Conservation (phyloP, 1,284 basidiomycete species). For the Marasmius sp. region DNA sequence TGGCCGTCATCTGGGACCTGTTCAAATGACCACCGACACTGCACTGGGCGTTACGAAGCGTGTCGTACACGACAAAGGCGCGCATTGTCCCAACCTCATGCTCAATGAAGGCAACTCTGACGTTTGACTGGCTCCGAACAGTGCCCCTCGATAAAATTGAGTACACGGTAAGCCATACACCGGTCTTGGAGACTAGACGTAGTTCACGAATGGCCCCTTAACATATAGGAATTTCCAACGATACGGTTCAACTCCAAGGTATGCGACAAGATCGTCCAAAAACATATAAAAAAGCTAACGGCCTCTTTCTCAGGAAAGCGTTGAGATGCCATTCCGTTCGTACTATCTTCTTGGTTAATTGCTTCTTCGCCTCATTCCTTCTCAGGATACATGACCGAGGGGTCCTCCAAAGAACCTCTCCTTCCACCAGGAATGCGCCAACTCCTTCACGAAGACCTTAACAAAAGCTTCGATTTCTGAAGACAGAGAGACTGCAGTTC, state of each 20-base stretch:
- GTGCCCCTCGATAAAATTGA: slow-evolving; percentile 71
- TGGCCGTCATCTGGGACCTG: slow-evolving; percentile 74
- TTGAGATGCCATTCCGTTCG: slow-evolving; percentile 94
- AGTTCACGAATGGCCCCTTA: neutral
- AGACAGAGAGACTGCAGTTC: too few species aligned
- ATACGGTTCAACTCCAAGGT: slow-evolving; percentile 71
- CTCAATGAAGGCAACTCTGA: neutral
- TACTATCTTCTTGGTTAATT: slow-evolving; percentile 15
- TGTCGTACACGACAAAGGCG: slow-evolving; percentile 79
- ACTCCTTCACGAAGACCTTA: slow-evolving; percentile 80
- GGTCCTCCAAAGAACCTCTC: slow-evolving; percentile 50
- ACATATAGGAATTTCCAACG: slow-evolving; percentile 75
- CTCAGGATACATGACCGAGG: slow-evolving; percentile 61
- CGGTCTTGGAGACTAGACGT: too few species aligned
- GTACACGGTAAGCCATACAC: slow-evolving; percentile 59
- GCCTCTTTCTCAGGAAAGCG: slow-evolving; percentile 83
- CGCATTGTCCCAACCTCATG: too few species aligned
- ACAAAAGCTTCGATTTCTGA: slow-evolving; percentile 82
- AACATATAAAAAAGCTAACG: slow-evolving; percentile 7
- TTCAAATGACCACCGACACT: slow-evolving; percentile 99
- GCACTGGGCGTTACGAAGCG: slow-evolving; percentile 91
- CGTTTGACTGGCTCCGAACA: slow-evolving; percentile 22
- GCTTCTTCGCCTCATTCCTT: neutral
- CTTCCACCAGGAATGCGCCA: slow-evolving; percentile 89
- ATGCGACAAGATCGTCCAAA: too few species aligned